Conservation (phyloP, 768 basidiomycete genomes). For the Amylocystis lapponica region DNA sequence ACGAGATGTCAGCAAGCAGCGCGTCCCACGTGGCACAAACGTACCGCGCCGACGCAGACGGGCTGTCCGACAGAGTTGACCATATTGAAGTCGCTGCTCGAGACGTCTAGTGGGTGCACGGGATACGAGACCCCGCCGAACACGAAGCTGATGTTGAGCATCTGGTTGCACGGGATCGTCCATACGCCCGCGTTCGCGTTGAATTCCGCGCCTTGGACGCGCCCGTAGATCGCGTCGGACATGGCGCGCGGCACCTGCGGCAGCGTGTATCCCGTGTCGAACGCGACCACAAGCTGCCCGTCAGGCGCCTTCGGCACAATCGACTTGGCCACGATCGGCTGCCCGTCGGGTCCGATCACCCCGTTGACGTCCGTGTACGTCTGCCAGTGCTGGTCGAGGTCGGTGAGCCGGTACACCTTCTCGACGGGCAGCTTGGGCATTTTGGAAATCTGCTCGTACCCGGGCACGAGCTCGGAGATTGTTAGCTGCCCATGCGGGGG, state of each 20-base stretch:
- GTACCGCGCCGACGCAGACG: conserved; percentile 63
- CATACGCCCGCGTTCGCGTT: conserved; percentile 51
- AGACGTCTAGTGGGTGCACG: conserved; percentile 67
- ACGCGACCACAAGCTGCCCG: conserved; percentile 62
- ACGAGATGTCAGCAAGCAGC: conserved; percentile 11
- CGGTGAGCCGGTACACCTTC: conserved; percentile 51
- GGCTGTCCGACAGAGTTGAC: conserved; percentile 43
- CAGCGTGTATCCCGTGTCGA: conserved; percentile 69
- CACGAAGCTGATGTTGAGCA: conserved; percentile 64
- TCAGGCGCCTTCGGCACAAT: conserved; percentile 64
- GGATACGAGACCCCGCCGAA: conserved; percentile 68
- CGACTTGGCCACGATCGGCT: conserved; percentile 51
- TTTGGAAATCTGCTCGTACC: conserved; percentile 52
- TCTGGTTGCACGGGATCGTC: conserved; percentile 70
- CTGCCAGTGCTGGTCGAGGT: conserved; percentile 80
- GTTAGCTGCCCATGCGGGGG: conserved; percentile 60
- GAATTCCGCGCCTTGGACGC: conserved; percentile 68
- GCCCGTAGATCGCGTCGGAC: conserved; percentile 76
- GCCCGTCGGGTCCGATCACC: conserved; percentile 74
- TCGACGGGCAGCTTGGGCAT: conserved; percentile 65
- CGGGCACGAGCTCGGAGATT: conserved; percentile 56
- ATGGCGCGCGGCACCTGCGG: conserved; percentile 72
- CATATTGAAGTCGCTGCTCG: conserved; percentile 52
- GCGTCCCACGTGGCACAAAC: not conserved
- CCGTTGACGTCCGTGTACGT: conserved; percentile 60